phyloP scores from a whole-genome alignment of 495 filamentous ascomycete genomes.

The Trypethelium eluteriae region DNA sequence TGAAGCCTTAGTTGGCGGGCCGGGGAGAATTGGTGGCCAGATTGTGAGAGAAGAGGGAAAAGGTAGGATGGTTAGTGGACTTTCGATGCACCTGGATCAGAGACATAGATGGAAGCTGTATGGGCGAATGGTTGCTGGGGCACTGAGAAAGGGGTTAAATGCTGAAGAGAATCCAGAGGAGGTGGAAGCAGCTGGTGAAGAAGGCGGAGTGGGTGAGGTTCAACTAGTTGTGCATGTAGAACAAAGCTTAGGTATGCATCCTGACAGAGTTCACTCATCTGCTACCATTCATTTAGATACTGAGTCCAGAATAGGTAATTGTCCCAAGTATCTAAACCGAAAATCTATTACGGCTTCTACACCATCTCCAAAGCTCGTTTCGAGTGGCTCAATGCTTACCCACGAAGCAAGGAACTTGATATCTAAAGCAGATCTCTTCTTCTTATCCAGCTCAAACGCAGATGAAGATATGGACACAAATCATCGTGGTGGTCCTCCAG shows the following conservation, averaged over 20 bases:
- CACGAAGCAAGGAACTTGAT: slow-evolving; percentile 52
- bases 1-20: slow-evolving; percentile 41
- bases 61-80: slow-evolving; percentile 48
- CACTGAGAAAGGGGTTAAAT: slow-evolving; percentile 33
- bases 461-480: slow-evolving; percentile 73
- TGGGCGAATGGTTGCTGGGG: slow-evolving; percentile 55
- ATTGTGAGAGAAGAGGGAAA: slow-evolving; percentile 33
- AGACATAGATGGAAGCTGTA: slow-evolving; percentile 60
- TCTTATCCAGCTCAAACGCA: slow-evolving; percentile 60
- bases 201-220: slow-evolving; percentile 41
- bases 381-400: slow-evolving; percentile 38
- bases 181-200: slow-evolving; percentile 19
- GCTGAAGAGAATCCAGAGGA: slow-evolving; percentile 28
- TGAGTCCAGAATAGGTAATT: slow-evolving; percentile 48
- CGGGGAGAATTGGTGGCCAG: slow-evolving; percentile 33
- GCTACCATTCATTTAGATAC: neutral
- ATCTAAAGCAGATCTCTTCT: slow-evolving; percentile 62
- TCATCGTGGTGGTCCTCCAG: slow-evolving; percentile 64
- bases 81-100: slow-evolving; percentile 60
- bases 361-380: slow-evolving; percentile 47
- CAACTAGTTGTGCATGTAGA: slow-evolving; percentile 60
- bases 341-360: slow-evolving; percentile 52
- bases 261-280: neutral
- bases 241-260: slow-evolving; percentile 52
- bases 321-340: slow-evolving; percentile 76